Evolutionary conservation across 1,284 basidiomycete genomes (phyloP), one percentile per base, ranked within the genome.

Genomic region (Ustilago shanxiensis): DNA sequence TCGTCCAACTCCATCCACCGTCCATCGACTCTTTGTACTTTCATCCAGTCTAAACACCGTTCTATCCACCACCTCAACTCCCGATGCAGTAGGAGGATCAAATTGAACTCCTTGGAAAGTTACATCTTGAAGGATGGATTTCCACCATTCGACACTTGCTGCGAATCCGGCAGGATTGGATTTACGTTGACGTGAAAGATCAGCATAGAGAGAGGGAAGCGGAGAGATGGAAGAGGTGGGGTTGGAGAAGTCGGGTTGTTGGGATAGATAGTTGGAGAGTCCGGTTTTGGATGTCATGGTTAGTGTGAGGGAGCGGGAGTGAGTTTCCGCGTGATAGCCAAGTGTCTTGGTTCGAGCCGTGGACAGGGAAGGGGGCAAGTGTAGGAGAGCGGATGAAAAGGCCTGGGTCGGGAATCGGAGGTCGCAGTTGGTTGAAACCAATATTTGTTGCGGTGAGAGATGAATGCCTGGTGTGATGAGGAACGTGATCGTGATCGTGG

Each of bases 111-210:
- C 79, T 5, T 47, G 14, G 44, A 78, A 77, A 6, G 93, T 89
- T 7, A 92, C 86, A 14, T 89, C 88, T 72, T 92, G 90, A 3
- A 98, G 87, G 0, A 91, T 91, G 41, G 87, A 87, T 44, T 89
- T 89, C 95, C 95, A 98, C 94, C 94, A 97, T 66, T 92, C 90
- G 37, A 95, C 87, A 82, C 93, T 93, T 16, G 93, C 90, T 41
- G 90, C 88, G 86, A 92, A 98, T 2, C 93, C 92, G 3, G 91
- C 89, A 0, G 93, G 92, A 85, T 98, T 96, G 1, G 93, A 92
- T 33, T 90, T 88, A 77, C 92, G 93, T 87, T 95, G 94, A 8
- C 91, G 89, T 0, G 93, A 91, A 62, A 96, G 91, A 82, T 95
- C 94, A 2, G 95, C 92, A 87, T 95, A 98, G 16, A 98, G 88